Evolutionary conservation across 1,284 basidiomycete genomes (phyloP).

Genomic region (Porogramme epimiltina): DNA sequence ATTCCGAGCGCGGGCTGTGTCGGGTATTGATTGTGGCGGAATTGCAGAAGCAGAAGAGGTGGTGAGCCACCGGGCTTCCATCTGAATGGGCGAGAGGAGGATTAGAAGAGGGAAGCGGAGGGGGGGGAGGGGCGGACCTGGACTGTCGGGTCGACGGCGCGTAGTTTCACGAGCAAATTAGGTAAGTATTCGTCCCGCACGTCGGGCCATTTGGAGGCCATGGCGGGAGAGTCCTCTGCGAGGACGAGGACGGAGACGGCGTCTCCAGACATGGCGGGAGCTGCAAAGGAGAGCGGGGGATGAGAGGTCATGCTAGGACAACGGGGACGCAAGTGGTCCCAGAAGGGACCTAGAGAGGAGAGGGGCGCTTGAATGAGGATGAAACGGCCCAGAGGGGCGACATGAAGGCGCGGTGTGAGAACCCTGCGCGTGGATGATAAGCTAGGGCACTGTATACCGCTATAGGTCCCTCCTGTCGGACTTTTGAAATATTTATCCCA

Average conservation of each 20-base stretch:
- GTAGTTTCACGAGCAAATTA: conserved; percentile 46
- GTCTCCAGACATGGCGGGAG: conserved; percentile 39
- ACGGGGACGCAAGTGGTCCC: conserved; percentile 19
- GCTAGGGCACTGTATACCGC: conserved; percentile 29
- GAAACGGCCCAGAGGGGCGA: conserved; percentile 24
- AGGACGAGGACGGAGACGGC: conserved; percentile 54
- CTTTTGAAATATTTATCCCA: conserved; percentile 24
- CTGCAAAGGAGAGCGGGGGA: conserved; percentile 33
- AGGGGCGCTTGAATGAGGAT: conserved; percentile 22
- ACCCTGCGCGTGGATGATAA: conserved; percentile 25
- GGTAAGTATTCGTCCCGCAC: conserved; percentile 56
- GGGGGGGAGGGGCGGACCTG: conserved; percentile 32
- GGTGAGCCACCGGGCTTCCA: conserved; percentile 43
- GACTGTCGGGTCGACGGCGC: conserved; percentile 38
- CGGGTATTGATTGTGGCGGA: conserved; percentile 15
- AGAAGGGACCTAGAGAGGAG: conserved; percentile 20
- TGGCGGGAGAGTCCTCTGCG: conserved; percentile 60
- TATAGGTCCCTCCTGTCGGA: conserved; percentile 33
- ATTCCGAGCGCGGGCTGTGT: conserved; percentile 15
- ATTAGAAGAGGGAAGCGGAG: conserved; percentile 9
- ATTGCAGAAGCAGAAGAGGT: conserved; percentile 25
- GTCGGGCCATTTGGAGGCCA: conserved; percentile 54
- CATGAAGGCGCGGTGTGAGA: conserved; percentile 25
- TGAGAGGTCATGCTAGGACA: conserved; percentile 25
- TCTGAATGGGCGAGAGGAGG: conserved; percentile 28